Evolutionary conservation across 2,329 filamentous ascomycete genomes (phyloP).

Genomic region (Juglanconis sp.): DNA sequence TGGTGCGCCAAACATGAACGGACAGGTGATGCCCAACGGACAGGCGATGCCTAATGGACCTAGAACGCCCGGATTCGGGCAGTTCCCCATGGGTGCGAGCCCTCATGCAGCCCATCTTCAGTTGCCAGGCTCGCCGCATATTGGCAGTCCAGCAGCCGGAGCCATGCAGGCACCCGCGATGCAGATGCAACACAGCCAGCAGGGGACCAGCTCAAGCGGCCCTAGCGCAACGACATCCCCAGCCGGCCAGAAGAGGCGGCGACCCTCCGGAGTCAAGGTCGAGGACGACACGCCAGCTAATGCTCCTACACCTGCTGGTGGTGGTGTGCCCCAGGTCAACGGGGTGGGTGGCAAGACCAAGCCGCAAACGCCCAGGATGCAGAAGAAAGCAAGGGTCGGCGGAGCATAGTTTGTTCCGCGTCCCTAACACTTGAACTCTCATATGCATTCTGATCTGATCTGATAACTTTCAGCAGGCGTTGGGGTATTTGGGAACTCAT

Average conservation of each 20-base stretch:
- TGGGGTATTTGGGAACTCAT: conserved; percentile 5
- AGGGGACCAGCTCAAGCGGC: conserved; percentile 63
- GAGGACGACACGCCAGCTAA: conserved; percentile 50
- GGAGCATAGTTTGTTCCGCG: conserved; percentile 16
- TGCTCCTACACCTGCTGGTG: conserved; percentile 43
- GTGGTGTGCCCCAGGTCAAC: conserved; percentile 45
- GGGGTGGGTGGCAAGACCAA: conserved; percentile 49
- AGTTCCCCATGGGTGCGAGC: conserved; percentile 58
- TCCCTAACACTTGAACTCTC: neutral
- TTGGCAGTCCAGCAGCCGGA: conserved; percentile 59
- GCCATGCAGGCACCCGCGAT: conserved; percentile 64
- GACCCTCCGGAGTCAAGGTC: conserved; percentile 53
- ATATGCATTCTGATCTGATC: neutral
- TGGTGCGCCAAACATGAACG: conserved; percentile 40
- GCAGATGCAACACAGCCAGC: conserved; percentile 66
- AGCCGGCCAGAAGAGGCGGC: conserved; percentile 56
- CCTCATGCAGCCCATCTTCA: conserved; percentile 59
- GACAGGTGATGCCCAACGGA: conserved; percentile 45
- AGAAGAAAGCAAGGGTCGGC: conserved; percentile 51
- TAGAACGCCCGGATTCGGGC: conserved; percentile 52
- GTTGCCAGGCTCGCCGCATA: conserved; percentile 60
- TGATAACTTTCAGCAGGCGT: conserved; percentile 11
- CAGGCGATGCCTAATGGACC: conserved; percentile 27
- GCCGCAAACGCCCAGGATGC: conserved; percentile 55
- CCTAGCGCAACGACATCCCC: conserved; percentile 67